phyloP scores from a whole-genome alignment of 257 asterid genomes.

The Oldenlandia corymbosa region DNA sequence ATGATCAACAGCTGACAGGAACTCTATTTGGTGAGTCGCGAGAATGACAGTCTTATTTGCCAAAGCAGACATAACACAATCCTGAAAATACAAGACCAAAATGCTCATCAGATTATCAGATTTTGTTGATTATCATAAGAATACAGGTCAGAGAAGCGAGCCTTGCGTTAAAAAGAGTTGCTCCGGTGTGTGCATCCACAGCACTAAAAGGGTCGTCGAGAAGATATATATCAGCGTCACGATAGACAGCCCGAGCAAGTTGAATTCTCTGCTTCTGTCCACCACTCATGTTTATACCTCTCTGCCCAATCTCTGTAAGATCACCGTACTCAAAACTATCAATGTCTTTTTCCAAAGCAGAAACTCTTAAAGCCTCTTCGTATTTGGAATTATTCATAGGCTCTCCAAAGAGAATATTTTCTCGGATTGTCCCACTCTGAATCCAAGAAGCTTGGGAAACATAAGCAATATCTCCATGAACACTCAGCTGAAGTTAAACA shows the following conservation, averaged over 20 bases:
- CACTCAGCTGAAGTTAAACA: constrained; percentile 39
- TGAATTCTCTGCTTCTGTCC: constrained; percentile 86
- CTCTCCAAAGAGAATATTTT: constrained; percentile 67
- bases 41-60: constrained; percentile 63
- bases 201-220: constrained; percentile 91
- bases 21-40: constrained; percentile 84
- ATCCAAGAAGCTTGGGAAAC: constrained; percentile 81
- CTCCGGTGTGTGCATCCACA: constrained; percentile 81
- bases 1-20: constrained; percentile 50
- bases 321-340: constrained; percentile 58
- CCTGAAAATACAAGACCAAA: constrained; percentile 31
- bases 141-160: not conserved
- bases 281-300: constrained; percentile 80
- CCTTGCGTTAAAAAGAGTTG: constrained; percentile 58
- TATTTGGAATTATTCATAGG: constrained; percentile 46
- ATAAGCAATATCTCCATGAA: constrained; percentile 60
- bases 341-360: constrained; percentile 65
- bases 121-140: not conserved
- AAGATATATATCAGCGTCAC: constrained; percentile 61
- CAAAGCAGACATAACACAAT: constrained; percentile 61
- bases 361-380: constrained; percentile 47
- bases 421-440: constrained; percentile 71
- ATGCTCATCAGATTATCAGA: not conserved
- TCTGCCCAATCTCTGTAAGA: constrained; percentile 80
- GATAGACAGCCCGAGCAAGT: constrained; percentile 76